Base-by-base conservation (phyloP, 192 early-diverging fungal genomes). In the Rhizophlyctis rosea region DNA sequence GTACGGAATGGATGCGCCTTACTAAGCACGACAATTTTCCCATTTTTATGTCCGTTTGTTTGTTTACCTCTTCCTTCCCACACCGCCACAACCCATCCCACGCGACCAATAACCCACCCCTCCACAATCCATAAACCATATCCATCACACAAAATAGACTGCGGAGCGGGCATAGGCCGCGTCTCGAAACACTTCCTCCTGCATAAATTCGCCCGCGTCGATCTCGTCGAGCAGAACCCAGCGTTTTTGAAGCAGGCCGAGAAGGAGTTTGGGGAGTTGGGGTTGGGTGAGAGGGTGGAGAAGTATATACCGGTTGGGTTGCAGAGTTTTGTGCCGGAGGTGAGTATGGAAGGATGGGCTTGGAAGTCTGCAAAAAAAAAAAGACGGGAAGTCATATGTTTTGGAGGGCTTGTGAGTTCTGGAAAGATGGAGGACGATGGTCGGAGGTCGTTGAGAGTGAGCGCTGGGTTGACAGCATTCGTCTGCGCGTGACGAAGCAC, bases 101-200 rank as follows among this genome's bases (percentile, higher is more conserved):
- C 50, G 5, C 13, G 5, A 28, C 18, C 54, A 3, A 11, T 9
- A 21, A 4, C 54, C n/a, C 27, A 18, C 31, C 54, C 4, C 18
- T 7, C 7, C 39, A 11, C 25, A 9, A 30, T 27, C 54, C 54
- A 4, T 24, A 4, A 5, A 4, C 4, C 28, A 11, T 30, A 25
- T 30, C 21, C 16, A 24, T n/a, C n/a, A n/a, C n/a, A n/a, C n/a
- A n/a, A 35, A 24, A 23, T 34, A 80, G 83, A 98, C 74, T 96
- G 94, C 69, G 96, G 96, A 1, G 93, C 96, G 0, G 96, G 96
- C 2, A 98, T 98, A 57, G 94, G 96, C 1, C 79, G 96, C 11
- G 91, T 98, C 3, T 90, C 91, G 1, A 93, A 95, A 58, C 62
- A 89, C 65, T 89, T 94, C 61, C 68, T 98, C 36, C 68, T 87